Percentiles rank a stretch among this genome's conserved stretches.
These are phyloP conservation scores for Ustilago vetiveriae DNA, from an alignment of 1,284 basidiomycete genomes.

Conservation along the genomic window DNA sequence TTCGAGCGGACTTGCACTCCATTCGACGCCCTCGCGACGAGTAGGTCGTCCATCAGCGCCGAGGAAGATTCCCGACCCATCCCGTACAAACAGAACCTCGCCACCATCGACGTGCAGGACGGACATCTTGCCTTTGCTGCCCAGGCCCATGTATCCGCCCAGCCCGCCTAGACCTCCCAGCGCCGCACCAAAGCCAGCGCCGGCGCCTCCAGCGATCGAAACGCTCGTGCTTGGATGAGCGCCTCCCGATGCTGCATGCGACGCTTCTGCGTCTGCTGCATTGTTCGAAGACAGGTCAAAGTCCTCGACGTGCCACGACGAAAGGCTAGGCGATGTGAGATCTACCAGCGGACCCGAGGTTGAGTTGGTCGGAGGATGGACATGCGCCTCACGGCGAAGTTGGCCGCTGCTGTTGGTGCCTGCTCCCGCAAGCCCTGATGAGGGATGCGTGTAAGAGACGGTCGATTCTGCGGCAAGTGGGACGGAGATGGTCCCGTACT, in stretches of 20 bases:
- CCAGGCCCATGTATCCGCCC: slow-evolving; percentile 87
- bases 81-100: slow-evolving; percentile 45
- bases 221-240: slow-evolving; percentile 25
- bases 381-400: slow-evolving; percentile 34
- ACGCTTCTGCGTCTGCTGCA: slow-evolving; percentile 5
- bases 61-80: slow-evolving; percentile 73
- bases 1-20: slow-evolving; percentile 84
- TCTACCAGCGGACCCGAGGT: slow-evolving; percentile 45
- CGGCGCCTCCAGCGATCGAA: slow-evolving; percentile 16
- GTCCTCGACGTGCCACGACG: slow-evolving; percentile 46
- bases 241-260: slow-evolving; percentile 8
- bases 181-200: slow-evolving; percentile 35
- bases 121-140: slow-evolving; percentile 75
- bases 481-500: slow-evolving; percentile 79
- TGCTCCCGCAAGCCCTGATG: slow-evolving; percentile 21
- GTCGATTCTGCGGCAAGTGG: slow-evolving; percentile 50
- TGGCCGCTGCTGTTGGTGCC: slow-evolving; percentile 11
- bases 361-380: slow-evolving; percentile 39
- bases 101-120: slow-evolving; percentile 74
- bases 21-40: slow-evolving; percentile 75
- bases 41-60: slow-evolving; percentile 77
- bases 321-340: slow-evolving; percentile 25
- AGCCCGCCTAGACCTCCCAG: slow-evolving; percentile 74
- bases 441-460: slow-evolving; percentile 43
- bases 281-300: slow-evolving; percentile 33